These are phyloP conservation scores for Starmerella potacharoeniae DNA, from an alignment of 805 yeast species.

Conservation along the genomic window DNA sequence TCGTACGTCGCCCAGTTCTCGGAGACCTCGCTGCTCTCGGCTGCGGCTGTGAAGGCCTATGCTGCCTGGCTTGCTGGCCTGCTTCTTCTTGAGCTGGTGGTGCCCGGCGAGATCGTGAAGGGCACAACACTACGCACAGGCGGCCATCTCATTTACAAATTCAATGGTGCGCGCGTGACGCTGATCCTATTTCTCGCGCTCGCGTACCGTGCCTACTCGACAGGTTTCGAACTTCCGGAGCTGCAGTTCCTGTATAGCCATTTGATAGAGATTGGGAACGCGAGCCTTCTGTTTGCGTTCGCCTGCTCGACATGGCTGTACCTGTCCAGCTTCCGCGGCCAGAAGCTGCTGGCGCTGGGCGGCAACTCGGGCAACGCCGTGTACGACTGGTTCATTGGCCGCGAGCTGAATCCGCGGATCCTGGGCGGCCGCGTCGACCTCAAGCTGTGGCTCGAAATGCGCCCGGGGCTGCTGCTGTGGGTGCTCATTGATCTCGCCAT, in stretches of 20 bases:
- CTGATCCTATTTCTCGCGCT: slow-evolving; percentile 33
- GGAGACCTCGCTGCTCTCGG: slow-evolving; percentile 19
- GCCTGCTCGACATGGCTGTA: slow-evolving; percentile 55
- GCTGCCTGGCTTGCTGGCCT: slow-evolving; percentile 60
- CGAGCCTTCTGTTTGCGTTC: slow-evolving; percentile 54
- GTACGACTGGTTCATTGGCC: slow-evolving; percentile 94
- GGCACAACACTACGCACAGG: slow-evolving; percentile 77
- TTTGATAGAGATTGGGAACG: slow-evolving; percentile 50
- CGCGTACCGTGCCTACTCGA: slow-evolving; percentile 40
- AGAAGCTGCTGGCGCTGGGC: slow-evolving; percentile 61
- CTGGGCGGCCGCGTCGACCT: slow-evolving; percentile 60
- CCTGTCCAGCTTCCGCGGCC: slow-evolving; percentile 41
- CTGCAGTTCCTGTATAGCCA: slow-evolving; percentile 63
- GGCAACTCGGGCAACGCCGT: slow-evolving; percentile 70
- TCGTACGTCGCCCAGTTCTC: slow-evolving; percentile 12
- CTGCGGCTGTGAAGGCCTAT: slow-evolving; percentile 51
- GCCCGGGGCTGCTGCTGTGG: slow-evolving; percentile 92
- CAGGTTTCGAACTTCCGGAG: slow-evolving; percentile 59
- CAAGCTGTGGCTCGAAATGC: slow-evolving; percentile 81
- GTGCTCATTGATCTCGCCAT: slow-evolving; percentile 63
- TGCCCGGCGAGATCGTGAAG: slow-evolving; percentile 51
- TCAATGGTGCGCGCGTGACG: slow-evolving; percentile 63
- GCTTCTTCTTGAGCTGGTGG: slow-evolving; percentile 47
- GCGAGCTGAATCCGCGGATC: slow-evolving; percentile 86
- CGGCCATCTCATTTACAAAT: slow-evolving; percentile 53